Base-by-base conservation (phyloP, 2,329 filamentous ascomycete species). In the Colletotrichum sojae region DNA sequence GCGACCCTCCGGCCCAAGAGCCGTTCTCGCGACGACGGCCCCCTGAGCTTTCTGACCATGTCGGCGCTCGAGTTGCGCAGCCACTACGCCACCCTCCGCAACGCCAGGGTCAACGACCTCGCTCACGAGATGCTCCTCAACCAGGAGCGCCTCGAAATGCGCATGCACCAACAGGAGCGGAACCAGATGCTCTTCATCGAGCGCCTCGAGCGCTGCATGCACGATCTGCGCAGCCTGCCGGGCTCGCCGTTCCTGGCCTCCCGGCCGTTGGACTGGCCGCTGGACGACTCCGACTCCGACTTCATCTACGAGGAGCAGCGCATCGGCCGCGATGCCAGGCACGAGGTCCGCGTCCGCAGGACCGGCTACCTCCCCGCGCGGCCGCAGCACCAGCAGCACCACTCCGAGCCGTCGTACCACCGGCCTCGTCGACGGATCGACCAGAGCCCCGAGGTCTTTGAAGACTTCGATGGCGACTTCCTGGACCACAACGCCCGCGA, bases 71-170 rank as follows among this genome's bases (percentile, higher is more conserved):
- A 72, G 36, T 31, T 69, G 3, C 71, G 64, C n/a, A 64, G 27
- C 25, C 68, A 72, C 49, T 72, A 72, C 52, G 63, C 63, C 27
- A 58, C 25, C 27, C 68, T 72, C 15, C 68, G 60, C 27, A 61
- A 40, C 36, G 60, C 61, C 1, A 22, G 61, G 6, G 61, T 70
- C 1, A 65, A 67, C n/a, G 54, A 65, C 22, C 56, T 72, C 31
- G 71, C 71, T 1, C 71, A 71, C 39, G 65, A 72, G 56, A 71
- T 72, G 60, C 71, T 72, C 4, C 51, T 62, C 15, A 72, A 71
- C 18, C 71, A 72, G 46, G 64, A 72, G 25, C 60, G 68, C 4
- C 56, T 72, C 43, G 71, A 72, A 46, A 31, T 72, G 36, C 65
- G 69, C 57, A 66, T 72, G 40, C 57, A 64, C 15, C 64, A 67